Evolutionary conservation across 2,329 filamentous ascomycete genomes (phyloP).

Genomic region (Cytospora piceicola): DNA sequence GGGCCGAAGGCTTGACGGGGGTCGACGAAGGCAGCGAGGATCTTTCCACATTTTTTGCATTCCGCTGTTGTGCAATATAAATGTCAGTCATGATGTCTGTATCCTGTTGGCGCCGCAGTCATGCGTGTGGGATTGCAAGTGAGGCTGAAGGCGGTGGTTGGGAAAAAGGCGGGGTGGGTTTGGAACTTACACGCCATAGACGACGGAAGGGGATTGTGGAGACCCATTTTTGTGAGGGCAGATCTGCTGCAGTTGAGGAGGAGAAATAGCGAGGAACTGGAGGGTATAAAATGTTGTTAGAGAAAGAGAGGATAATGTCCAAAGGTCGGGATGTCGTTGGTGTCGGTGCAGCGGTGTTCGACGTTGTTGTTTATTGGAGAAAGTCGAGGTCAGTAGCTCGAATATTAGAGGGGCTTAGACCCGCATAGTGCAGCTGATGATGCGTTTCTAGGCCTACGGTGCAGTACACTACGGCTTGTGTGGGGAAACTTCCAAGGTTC

Average conservation of each 20-base stretch:
- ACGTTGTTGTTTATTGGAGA: slow-evolving; percentile 7
- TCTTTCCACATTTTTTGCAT: slow-evolving; percentile 96
- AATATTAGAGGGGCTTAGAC: slow-evolving; percentile 3
- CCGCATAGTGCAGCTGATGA: slow-evolving; percentile 21
- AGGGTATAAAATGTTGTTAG: not conserved
- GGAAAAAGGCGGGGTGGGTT: slow-evolving; percentile 19
- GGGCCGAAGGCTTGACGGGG: slow-evolving; percentile 91
- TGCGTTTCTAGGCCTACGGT: not conserved
- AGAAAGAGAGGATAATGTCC: not conserved
- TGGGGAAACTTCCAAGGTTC: not conserved
- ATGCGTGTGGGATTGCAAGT: not conserved
- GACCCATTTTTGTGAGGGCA: slow-evolving; percentile 52
- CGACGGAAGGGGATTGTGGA: slow-evolving; percentile 69
- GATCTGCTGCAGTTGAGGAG: not conserved
- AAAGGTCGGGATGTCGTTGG: slow-evolving; percentile 1
- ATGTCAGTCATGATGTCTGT: slow-evolving; percentile 20
- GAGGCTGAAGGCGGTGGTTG: not conserved
- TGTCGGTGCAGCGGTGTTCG: slow-evolving; percentile 27
- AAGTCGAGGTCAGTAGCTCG: slow-evolving; percentile 17
- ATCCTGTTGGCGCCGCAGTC: not conserved
- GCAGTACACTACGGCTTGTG: too few relatives aligned
- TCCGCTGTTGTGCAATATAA: slow-evolving; percentile 67
- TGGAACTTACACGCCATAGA: slow-evolving; percentile 67
- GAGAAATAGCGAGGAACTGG: not conserved
- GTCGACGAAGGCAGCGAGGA: slow-evolving; percentile 92